These are phyloP conservation scores for Aspergillus candidus DNA, from an alignment of 2,329 filamentous ascomycete species.

Conservation along the genomic window DNA sequence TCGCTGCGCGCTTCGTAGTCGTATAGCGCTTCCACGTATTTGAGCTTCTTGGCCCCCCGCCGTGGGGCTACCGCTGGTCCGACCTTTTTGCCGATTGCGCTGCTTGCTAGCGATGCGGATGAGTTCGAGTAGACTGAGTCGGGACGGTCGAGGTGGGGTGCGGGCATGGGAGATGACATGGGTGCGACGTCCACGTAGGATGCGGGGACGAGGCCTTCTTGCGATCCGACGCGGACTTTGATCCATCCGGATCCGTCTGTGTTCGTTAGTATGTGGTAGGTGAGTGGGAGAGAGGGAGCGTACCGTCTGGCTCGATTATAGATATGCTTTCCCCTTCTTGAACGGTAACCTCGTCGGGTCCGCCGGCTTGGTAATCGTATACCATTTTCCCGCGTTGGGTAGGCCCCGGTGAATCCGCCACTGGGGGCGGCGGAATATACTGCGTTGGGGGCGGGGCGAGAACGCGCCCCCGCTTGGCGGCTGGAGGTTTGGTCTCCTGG, in stretches of 20 bases:
- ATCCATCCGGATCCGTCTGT: conserved; percentile 88
- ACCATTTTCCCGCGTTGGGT: conserved; percentile 75
- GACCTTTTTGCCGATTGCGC: conserved; percentile 64
- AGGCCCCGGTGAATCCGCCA: conserved; percentile 37
- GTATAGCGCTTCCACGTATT: conserved; percentile 89
- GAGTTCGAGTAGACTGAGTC: conserved; percentile 74
- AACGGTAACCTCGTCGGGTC: conserved; percentile 74
- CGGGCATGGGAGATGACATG: conserved; percentile 37
- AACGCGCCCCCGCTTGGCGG: conserved; percentile 59
- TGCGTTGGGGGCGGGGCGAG: conserved; percentile 80
- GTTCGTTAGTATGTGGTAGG: conserved; percentile 6
- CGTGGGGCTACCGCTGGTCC: conserved; percentile 86
- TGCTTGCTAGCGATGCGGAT: conserved; percentile 59
- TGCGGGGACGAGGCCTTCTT: conserved; percentile 80
- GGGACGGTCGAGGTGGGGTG: conserved; percentile 49
- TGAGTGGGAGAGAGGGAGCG: conserved; percentile 29
- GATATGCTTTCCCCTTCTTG: conserved; percentile 70
- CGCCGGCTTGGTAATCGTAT: conserved; percentile 75
- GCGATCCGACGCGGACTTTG: conserved; percentile 65
- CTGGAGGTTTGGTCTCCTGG: conserved; percentile 21
- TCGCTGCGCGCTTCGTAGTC: conserved; percentile 83
- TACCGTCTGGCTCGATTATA: conserved; percentile 83
- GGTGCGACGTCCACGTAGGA: conserved; percentile 70
- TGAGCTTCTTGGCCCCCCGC: conserved; percentile 85
- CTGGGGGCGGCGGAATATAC: conserved; percentile 65